Conservation (phyloP, 208 protist species). For the Trypanosoma lewisi region DNA sequence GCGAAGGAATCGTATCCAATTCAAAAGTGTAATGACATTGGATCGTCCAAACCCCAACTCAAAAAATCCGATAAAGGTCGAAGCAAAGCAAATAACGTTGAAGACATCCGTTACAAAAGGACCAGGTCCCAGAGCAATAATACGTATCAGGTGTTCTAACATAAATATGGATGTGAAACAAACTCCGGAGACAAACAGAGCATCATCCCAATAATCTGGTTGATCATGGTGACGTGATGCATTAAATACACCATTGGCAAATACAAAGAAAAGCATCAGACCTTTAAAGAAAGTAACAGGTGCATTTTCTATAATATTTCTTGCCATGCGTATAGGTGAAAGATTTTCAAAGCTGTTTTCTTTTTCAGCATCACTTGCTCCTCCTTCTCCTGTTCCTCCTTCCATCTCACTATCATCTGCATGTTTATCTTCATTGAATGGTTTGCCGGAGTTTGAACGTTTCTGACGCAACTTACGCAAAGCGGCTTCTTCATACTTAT, state of each 20-base stretch:
- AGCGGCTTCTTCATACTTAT: conserved; percentile 77
- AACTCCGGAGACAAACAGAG: conserved; percentile 61
- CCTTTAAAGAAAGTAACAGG: conserved; percentile 73
- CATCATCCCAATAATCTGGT: conserved; percentile 78
- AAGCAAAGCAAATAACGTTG: conserved; percentile 69
- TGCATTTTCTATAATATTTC: conserved; percentile 82
- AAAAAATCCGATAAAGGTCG: conserved; percentile 83
- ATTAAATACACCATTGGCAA: conserved; percentile 88
- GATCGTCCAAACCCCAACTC: conserved; percentile 83
- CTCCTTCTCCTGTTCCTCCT: not conserved
- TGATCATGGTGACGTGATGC: conserved; percentile 79
- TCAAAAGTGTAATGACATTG: conserved; percentile 86
- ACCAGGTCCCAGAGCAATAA: conserved; percentile 75
- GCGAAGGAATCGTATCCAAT: conserved; percentile 82
- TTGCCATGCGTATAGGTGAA: conserved; percentile 80
- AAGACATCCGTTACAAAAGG: conserved; percentile 76
- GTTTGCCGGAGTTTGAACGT: conserved; percentile 38
- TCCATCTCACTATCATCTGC: conserved; percentile 34
- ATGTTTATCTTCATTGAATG: conserved; percentile 25
- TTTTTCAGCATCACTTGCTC: conserved; percentile 43
- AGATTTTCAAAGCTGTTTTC: conserved; percentile 53
- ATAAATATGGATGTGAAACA: conserved; percentile 82
- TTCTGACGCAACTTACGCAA: conserved; percentile 59
- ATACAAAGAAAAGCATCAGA: conserved; percentile 75
- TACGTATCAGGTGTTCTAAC: conserved; percentile 80